Conservation (phyloP, 2,329 filamentous ascomycete genomes). For the Periconia macrospinosa region DNA sequence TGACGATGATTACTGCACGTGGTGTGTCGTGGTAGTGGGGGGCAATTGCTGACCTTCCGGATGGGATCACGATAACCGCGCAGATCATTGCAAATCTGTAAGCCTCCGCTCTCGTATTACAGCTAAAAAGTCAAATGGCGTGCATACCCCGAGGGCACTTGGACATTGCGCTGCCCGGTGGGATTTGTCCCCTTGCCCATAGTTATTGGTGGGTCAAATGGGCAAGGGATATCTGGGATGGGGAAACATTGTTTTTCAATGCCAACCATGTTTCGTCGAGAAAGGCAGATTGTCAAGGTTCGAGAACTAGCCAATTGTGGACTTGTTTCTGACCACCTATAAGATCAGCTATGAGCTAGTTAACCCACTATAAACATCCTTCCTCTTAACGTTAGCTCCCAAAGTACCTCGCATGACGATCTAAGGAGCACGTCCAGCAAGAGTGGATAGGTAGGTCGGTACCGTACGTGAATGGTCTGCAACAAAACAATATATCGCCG, state of each 20-base stretch:
- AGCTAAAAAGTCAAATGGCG: too few species aligned
- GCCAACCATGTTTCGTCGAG: too few species aligned
- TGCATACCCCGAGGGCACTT: too few species aligned
- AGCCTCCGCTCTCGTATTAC: background rate
- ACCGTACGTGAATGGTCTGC: too few species aligned
- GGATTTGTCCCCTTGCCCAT: too few species aligned
- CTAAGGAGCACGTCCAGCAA: too few species aligned
- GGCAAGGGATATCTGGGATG: background rate
- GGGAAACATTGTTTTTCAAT: background rate
- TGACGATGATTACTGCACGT: background rate
- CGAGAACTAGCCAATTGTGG: too few species aligned
- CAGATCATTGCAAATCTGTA: background rate
- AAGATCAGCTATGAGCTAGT: background rate
- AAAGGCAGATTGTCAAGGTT: too few species aligned
- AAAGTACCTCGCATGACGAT: too few species aligned
- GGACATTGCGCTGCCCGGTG: too few species aligned
- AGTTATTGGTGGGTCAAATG: background rate
- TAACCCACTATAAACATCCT: background rate
- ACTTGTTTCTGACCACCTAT: background rate
- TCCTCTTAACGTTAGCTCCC: background rate
- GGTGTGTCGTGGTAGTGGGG: background rate
- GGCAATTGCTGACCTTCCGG: background rate
- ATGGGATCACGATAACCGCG: background rate
- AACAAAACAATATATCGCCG: too few species aligned
- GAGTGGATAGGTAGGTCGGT: too few species aligned